Conservation (phyloP, 768 basidiomycete species). For the Guyanaporus albipodus region DNA sequence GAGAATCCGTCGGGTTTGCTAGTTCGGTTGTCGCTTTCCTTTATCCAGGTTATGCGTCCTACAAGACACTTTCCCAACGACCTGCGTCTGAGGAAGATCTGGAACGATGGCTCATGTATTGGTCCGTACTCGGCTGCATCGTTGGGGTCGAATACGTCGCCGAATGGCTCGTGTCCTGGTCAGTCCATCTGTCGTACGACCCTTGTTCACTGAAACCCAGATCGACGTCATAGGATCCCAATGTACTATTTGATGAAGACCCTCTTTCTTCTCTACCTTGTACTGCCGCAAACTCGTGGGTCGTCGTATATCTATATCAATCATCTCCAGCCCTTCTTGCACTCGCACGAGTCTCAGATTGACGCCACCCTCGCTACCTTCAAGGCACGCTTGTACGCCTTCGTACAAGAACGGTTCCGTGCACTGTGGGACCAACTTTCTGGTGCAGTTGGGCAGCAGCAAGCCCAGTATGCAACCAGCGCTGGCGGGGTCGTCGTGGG, state of each 20-base stretch:
- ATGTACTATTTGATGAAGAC: slow-evolving; percentile 84
- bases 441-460: slow-evolving; percentile 44
- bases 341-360: slow-evolving; percentile 77
- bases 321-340: slow-evolving; percentile 81
- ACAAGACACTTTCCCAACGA: slow-evolving; percentile 87
- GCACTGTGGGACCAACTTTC: slow-evolving; percentile 64
- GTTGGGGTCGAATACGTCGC: slow-evolving; percentile 78
- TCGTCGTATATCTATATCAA: slow-evolving; percentile 79
- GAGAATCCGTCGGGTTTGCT: not conserved
- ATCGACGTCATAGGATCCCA: slow-evolving; percentile 61
- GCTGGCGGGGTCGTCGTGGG: slow-evolving; percentile 24
- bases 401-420: slow-evolving; percentile 60
- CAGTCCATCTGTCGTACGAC: slow-evolving; percentile 26
- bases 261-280: slow-evolving; percentile 83
- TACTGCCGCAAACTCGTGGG: slow-evolving; percentile 85
- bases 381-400: slow-evolving; percentile 54
- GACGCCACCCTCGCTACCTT: slow-evolving; percentile 72
- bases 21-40: slow-evolving; percentile 78
- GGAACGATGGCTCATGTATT: slow-evolving; percentile 97
- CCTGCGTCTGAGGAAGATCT: slow-evolving; percentile 81
- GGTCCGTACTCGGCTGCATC: slow-evolving; percentile 85
- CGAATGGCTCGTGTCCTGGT: slow-evolving; percentile 89
- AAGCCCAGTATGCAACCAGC: slow-evolving; percentile 16
- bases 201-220: slow-evolving; percentile 8
- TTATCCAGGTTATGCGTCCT: slow-evolving; percentile 95